Evolutionary conservation across 306 rosid genomes (phyloP).

Genomic region (Spatholobus suberectus): DNA sequence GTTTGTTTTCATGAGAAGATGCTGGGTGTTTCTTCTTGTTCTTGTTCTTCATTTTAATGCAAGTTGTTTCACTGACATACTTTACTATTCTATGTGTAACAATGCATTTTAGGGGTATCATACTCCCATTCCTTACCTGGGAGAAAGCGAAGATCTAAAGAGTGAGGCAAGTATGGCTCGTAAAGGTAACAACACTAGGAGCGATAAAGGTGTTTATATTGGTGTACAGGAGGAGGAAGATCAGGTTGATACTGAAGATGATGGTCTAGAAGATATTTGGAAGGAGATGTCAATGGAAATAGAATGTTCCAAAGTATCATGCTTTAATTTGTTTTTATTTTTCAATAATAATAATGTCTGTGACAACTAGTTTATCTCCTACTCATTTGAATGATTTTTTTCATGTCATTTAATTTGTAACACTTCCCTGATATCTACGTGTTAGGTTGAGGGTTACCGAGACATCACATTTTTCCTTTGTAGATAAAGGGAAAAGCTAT

Average conservation of each 20-base stretch:
- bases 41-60: not conserved
- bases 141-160: slow-evolving; percentile 38
- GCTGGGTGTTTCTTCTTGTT: not conserved
- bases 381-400: not conserved
- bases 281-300: slow-evolving; percentile 83
- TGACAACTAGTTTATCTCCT: slow-evolving; percentile 15
- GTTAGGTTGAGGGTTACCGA: not conserved
- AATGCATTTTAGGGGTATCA: slow-evolving; percentile 49
- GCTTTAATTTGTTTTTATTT: slow-evolving; percentile 19
- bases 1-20: slow-evolving; percentile 16
- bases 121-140: slow-evolving; percentile 38
- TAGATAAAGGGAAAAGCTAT: not conserved
- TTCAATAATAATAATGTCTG: slow-evolving; percentile 6
- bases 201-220: slow-evolving; percentile 68
- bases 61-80: slow-evolving; percentile 38
- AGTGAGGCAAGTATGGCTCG: slow-evolving; percentile 28
- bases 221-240: slow-evolving; percentile 62
- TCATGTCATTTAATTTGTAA: not conserved
- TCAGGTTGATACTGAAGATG: slow-evolving; percentile 53
- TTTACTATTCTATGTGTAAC: slow-evolving; percentile 33
- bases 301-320: slow-evolving; percentile 77
- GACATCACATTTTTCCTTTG: not conserved
- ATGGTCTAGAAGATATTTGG: slow-evolving; percentile 84
- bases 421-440: not conserved
- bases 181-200: slow-evolving; percentile 34